Base-by-base conservation (phyloP, 2,329 filamentous ascomycete genomes). In the Penicillium psychrosexuale region DNA sequence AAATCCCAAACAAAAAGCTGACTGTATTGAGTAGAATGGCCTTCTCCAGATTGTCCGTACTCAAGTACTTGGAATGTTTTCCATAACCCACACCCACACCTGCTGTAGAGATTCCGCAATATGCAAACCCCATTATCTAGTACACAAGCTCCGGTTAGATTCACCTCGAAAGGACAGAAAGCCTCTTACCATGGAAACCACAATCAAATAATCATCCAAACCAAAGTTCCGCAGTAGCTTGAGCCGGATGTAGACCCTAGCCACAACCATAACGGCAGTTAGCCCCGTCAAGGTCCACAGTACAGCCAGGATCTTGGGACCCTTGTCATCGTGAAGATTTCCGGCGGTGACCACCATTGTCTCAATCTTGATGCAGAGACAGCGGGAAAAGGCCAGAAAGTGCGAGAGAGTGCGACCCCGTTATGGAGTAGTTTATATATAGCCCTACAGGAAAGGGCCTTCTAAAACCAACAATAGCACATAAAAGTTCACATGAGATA, bases 41-140 rank as follows among this genome's bases (percentile, higher is more conserved):
- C 34, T 34, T 51, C 39, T 62, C 59, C 15, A 73, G 59, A 6
- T 77, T 62, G 0, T 67, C 54, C 6, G 60, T 39, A 0, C 50
- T 56, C 12, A 79, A 62, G 0, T 68, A 63, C 13, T 55, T 59
- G 28, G 72, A 66, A 59, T 80, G 76, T 44, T 68, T 67, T 1
- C 77, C 77, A 49, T 72, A 76, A 5, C 78, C 77, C 17, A 66
- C 57, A 0, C 47, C 38, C 8, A 79, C 70, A 9, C 73, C 72
- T 7, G 66, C 62, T 8, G 69, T 68, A 2, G 70, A 69, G 12
- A 77, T 54, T 8, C 54, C 69, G 1, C 75, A 68, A 22, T 72
- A 74, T 38, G 63, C 50, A 60, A 74, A 67, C 5, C 69, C 67
- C 33, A 70, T 64, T 5, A 72, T 42, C 75, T 75, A 30, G 8